These are phyloP conservation scores for Penicillium fuscoglaucum DNA, from an alignment of 2,329 filamentous ascomycete genomes.

Conservation along the genomic window DNA sequence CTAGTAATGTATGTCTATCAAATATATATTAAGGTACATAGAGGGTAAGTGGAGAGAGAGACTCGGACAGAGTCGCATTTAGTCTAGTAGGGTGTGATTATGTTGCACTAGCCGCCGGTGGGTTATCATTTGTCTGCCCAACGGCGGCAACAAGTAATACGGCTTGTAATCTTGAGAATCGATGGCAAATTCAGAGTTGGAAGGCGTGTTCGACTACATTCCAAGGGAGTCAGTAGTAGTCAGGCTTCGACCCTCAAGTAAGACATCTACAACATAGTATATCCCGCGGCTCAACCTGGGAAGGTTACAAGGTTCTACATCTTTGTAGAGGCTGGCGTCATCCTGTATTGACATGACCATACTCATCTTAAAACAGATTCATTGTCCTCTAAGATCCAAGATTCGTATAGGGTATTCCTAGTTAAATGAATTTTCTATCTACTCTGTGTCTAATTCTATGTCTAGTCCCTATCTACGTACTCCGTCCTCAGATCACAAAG, in stretches of 20 bases:
- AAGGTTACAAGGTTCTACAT: neutral
- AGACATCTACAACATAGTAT: neutral
- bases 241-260: neutral
- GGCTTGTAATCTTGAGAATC: neutral
- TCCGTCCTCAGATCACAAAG: neutral
- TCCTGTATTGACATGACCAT: slow-evolving; percentile 1
- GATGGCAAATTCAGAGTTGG: neutral
- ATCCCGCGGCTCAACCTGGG: neutral
- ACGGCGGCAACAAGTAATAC: slow-evolving; percentile 1
- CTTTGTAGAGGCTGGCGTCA: neutral
- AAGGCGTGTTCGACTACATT: neutral
- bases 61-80: slow-evolving; percentile 4
- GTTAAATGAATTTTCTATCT: no score
- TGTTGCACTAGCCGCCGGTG: neutral
- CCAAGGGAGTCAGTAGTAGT: neutral
- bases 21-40: neutral
- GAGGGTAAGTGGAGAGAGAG: neutral
- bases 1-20: no score
- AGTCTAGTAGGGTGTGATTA: slow-evolving; percentile 7
- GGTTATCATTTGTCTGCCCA: slow-evolving; percentile 13
- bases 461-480: neutral
- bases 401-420: no score
- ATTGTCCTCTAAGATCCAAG: neutral
- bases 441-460: no score
- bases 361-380: neutral